Base-by-base conservation (phyloP, 2,329 filamentous ascomycete species). In the Diplocarpon rosae region DNA sequence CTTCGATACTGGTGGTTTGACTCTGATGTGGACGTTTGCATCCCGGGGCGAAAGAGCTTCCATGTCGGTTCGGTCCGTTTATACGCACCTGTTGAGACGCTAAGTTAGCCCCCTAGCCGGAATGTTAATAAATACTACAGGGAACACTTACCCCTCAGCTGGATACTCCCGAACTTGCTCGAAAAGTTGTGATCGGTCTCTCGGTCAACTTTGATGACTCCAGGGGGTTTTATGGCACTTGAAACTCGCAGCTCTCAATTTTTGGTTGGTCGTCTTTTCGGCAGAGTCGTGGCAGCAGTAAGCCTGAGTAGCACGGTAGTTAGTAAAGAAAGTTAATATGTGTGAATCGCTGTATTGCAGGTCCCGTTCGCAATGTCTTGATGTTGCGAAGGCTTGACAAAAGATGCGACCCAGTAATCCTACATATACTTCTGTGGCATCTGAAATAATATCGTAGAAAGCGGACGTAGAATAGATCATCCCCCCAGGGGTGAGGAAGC, bases 41-140 rank as follows among this genome's bases (percentile, higher is more conserved):
- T 82, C 77, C 61, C 76, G 69, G 55, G 77, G 77, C 46, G 77
- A 79, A 61, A 82, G 67, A 43, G 78, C 76, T 62, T 81, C 78
- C 63, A 77, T 68, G 55, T 79, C 73, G 59, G 71, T 59, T 57
- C 62, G 65, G 50, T 71, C 71, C 62, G 52, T 47, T 28, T 52
- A 57, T 14, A 53, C 39, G 17, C 14, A 43, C 41, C 41, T 43
- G 14, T 37, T 3, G 10, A 32, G 30, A 32, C 11, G 11, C 4
- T 32, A 14, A 9, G 33, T 35, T 9, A 11, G 11, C 5, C 3
- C 33, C 33, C 9, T 10, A 15, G 10, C n/a, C 11, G 11, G 10
- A n/a, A 14, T 17, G 33, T 3, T 5, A 12, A 13, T 3, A 32
- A 12, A 13, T 35, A 11, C 3, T 17, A 13, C 11, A 15, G 15